These are phyloP conservation scores for Scutellaria minor DNA, from an alignment of 257 asterid genomes.

Conservation along the genomic window DNA sequence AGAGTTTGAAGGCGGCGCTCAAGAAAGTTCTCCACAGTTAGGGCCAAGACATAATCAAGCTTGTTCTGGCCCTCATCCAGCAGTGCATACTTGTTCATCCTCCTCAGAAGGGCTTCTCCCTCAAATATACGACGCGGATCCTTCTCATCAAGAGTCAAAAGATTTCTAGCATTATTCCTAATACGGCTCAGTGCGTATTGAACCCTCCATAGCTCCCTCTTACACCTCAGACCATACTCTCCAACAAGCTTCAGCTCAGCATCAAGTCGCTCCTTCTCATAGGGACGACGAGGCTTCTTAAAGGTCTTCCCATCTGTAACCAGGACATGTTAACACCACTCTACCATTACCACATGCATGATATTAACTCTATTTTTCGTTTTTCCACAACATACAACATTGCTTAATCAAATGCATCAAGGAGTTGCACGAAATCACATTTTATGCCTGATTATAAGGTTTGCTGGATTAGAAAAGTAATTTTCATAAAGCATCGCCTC, in stretches of 20 bases:
- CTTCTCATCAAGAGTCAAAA: constrained; percentile 83
- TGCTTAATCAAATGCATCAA: background rate
- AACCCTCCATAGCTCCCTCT: constrained; percentile 95
- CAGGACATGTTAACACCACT: background rate
- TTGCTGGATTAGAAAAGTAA: background rate
- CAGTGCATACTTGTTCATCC: constrained; percentile 80
- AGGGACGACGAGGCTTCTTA: constrained; percentile 91
- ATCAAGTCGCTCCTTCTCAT: constrained; percentile 89
- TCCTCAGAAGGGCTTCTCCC: constrained; percentile 89
- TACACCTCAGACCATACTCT: constrained; percentile 83
- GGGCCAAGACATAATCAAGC: constrained; percentile 87
- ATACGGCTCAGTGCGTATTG: constrained; percentile 89
- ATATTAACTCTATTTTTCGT: background rate
- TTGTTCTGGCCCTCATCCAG: constrained; percentile 89
- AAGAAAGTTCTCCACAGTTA: constrained; percentile 83
- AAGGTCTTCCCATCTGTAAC: constrained; percentile 80
- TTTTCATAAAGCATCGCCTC: background rate
- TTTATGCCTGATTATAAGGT: background rate
- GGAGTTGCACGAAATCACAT: background rate
- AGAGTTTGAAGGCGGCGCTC: constrained; percentile 91
- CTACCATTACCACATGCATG: background rate
- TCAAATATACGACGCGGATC: constrained; percentile 83
- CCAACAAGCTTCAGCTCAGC: constrained; percentile 89
- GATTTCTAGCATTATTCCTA: constrained; percentile 74
- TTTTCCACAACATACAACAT: background rate